Base-by-base conservation (phyloP, 169 alveolate genomes). In the Plasmodium relictum region DNA sequence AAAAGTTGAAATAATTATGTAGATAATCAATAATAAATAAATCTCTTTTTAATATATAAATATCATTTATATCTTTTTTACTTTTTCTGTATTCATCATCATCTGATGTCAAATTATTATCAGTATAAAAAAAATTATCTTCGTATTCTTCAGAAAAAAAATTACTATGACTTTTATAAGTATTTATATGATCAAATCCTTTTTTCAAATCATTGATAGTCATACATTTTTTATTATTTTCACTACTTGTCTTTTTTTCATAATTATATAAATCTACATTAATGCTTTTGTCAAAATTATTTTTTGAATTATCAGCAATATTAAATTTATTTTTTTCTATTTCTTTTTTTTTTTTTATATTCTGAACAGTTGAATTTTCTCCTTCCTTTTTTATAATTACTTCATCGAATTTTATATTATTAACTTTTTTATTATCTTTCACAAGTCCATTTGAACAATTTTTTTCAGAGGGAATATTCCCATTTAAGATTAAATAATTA, bases 31-130 rank as follows among this genome's bases (percentile, higher is more conserved):
- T 69, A 24, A 83, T 58, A 59, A 54, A 54, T 48, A 83, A 68
- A 71, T 83, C 58, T 58, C 85, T 66, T 31, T 83, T 83, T 52
- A 83, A 83, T 14, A 83, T 83, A 7, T 68, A 48, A 45, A 83
- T 31, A 2, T 83, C 91, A 39, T 83, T 68, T 3, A 72, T 37
- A 0, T 56, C 63, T 18, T 39, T 73, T 72, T 37, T 48, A 4
- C 14, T 24, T 12, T n/a, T 8, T 56, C 65, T 18, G n/a, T 68
- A 63, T 39, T 66, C 91, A 9, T 83, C 91, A 54, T 83, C 91
- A 41, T 83, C 91, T 52, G 73, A 52, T 2, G 85, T 83, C 22
- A 83, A 37, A 22, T 26, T 18, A 68, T 83, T 18, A 3, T 83
- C 91, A 8, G 71, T 54, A 56, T 68, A 83, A 24, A 83, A 83